A percentile compares a stretch with the other conserved stretches of the same genome.
Evolutionary conservation across 2,329 filamentous ascomycete genomes (phyloP).

Genomic region (Trichoderma atrobrunneum): DNA sequence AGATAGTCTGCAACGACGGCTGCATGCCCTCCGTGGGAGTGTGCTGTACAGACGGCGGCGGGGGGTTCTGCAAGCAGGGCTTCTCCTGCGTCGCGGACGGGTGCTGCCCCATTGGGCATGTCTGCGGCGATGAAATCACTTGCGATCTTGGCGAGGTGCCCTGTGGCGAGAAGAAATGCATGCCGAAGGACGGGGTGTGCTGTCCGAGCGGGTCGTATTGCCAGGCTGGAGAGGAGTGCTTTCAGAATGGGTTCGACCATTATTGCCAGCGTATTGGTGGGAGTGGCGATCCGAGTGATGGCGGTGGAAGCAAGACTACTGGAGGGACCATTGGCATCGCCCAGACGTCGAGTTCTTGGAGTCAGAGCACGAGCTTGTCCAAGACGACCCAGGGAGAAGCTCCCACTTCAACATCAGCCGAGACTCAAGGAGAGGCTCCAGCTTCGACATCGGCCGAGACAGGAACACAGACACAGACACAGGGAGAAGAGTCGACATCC

Average conservation of each 20-base stretch:
- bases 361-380: background rate
- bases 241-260: background rate
- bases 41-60: background rate
- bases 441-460: background rate
- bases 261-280: background rate
- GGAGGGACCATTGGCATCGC: background rate
- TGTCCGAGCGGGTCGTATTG: background rate
- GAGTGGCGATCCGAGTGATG: background rate
- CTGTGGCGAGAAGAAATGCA: slow-evolving; percentile 1
- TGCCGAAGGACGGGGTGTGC: background rate
- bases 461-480: background rate
- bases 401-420: background rate
- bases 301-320: background rate
- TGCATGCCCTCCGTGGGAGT: background rate
- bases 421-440: background rate
- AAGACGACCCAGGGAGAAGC: background rate
- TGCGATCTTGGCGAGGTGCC: background rate
- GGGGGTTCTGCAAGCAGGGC: slow-evolving; percentile 1
- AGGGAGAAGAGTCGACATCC: background rate
- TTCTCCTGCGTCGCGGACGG: background rate
- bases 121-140: background rate
- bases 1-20: background rate
- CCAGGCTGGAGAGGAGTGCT: background rate
- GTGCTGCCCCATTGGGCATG: background rate
- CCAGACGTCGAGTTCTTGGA: background rate